A percentile compares a stretch with the other conserved stretches of the same genome.
Evolutionary conservation across 768 basidiomycete genomes (phyloP).

Genomic region (Tulasnella sp.): DNA sequence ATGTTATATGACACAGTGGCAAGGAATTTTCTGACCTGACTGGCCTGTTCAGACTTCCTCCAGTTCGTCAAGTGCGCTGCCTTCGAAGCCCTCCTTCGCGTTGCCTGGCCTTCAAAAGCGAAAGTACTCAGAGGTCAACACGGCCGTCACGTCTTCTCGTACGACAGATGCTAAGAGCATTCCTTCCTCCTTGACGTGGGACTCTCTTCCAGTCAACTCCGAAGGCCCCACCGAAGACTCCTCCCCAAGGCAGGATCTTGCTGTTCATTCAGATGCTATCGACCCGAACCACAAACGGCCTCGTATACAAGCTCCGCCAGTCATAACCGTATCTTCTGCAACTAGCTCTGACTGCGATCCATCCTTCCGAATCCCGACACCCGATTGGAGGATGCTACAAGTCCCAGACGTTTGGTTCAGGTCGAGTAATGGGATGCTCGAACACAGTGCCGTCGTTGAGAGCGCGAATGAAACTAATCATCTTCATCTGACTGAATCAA

Average conservation of each 20-base stretch:
- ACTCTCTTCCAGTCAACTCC: not conserved
- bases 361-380: not conserved
- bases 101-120: not conserved
- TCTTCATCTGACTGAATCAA: not conserved
- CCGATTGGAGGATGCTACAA: not conserved
- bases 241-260: not conserved
- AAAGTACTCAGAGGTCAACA: not conserved
- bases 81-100: not conserved
- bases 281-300: not conserved
- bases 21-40: not conserved
- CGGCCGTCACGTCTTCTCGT: not conserved
- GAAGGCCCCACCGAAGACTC: not conserved
- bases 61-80: not conserved
- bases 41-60: not conserved
- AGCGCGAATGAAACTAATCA: not conserved
- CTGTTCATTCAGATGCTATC: not conserved
- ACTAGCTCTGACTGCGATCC: not conserved
- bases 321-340: not conserved
- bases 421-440: not conserved
- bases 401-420: not conserved
- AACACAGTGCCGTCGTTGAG: not conserved
- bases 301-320: not conserved
- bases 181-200: not conserved
- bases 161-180: too few species aligned
- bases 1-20: not conserved